Conservation (phyloP, 441 rosid species). For the Euphorbia celastroides region DNA sequence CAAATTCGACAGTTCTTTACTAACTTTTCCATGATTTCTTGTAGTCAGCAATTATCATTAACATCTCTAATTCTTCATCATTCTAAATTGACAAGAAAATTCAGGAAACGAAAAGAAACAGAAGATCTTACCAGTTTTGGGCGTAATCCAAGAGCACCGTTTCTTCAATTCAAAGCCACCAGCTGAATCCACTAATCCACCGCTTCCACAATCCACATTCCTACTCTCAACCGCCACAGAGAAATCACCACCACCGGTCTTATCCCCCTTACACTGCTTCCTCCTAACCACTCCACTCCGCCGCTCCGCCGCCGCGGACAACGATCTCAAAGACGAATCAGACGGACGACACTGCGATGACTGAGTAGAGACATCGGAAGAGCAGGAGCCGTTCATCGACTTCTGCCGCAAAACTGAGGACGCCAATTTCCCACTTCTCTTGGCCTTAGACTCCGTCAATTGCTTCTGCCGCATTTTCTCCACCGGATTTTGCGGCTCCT, state of each 20-base stretch:
- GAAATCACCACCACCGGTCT: not conserved
- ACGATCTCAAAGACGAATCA: not conserved
- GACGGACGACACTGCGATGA: conserved; percentile 26
- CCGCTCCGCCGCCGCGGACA: not conserved
- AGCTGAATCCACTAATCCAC: conserved; percentile 46
- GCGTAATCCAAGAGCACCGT: conserved; percentile 79
- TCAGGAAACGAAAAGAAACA: not conserved
- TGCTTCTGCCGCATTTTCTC: conserved; percentile 26
- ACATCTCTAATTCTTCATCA: conserved; percentile 5
- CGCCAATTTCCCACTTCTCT: conserved; percentile 17
- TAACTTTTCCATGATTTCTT: too few species aligned
- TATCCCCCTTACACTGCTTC: conserved; percentile 12
- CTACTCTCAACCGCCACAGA: conserved; percentile 10
- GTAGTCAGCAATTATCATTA: too few species aligned
- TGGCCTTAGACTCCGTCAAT: conserved; percentile 15
- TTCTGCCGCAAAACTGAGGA: conserved; percentile 35
- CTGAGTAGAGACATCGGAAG: conserved; percentile 73
- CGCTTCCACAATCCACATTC: conserved; percentile 24
- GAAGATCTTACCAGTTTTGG: conserved; percentile 51
- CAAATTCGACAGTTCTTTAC: too few species aligned
- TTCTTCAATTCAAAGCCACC: conserved; percentile 52
- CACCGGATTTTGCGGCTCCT: conserved; percentile 36
- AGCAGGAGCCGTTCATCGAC: conserved; percentile 65
- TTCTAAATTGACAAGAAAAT: conserved; percentile 2
- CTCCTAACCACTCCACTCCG: conserved; percentile 3